phyloP scores from a whole-genome alignment of 306 rosid genomes.

The Delonix regia region DNA sequence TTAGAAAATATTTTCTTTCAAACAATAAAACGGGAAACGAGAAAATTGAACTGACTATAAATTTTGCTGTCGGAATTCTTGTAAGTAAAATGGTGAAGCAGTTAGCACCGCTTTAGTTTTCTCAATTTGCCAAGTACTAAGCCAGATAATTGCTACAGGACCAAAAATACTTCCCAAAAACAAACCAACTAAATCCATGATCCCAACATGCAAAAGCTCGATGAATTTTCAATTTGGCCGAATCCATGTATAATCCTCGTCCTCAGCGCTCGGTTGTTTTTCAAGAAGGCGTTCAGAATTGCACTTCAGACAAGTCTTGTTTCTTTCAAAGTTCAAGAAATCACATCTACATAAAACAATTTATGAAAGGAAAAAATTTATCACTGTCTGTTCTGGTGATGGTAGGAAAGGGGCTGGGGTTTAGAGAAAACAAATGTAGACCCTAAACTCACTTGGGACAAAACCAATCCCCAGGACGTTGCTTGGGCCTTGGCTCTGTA shows the following conservation, averaged over 20 bases:
- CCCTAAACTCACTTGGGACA: constrained; percentile 79
- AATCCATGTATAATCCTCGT: constrained; percentile 59
- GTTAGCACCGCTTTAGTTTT: not conserved
- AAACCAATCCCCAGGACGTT: constrained; percentile 71
- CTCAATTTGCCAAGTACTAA: not conserved
- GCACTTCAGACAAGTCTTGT: constrained; percentile 66
- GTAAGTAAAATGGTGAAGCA: not conserved
- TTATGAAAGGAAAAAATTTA: not conserved
- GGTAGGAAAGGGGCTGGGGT: not conserved
- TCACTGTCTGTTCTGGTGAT: not conserved
- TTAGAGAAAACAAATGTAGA: constrained; percentile 28
- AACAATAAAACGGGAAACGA: not conserved
- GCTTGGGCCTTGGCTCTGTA: constrained; percentile 58
- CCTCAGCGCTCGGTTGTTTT: constrained; percentile 34
- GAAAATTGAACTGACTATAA: too few relatives aligned
- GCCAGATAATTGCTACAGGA: too few relatives aligned
- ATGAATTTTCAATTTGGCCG: constrained; percentile 26
- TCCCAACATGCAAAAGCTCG: not conserved
- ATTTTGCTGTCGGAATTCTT: too few relatives aligned
- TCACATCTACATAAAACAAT: constrained; percentile 60
- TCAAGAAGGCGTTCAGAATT: constrained; percentile 43
- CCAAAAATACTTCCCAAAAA: not conserved
- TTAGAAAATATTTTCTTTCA: too few relatives aligned
- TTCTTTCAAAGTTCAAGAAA: constrained; percentile 62
- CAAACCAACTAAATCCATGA: constrained; percentile 3